Conservation (phyloP, 176 grass and related monocot genomes). For the Hsuehochloa calcarea region DNA sequence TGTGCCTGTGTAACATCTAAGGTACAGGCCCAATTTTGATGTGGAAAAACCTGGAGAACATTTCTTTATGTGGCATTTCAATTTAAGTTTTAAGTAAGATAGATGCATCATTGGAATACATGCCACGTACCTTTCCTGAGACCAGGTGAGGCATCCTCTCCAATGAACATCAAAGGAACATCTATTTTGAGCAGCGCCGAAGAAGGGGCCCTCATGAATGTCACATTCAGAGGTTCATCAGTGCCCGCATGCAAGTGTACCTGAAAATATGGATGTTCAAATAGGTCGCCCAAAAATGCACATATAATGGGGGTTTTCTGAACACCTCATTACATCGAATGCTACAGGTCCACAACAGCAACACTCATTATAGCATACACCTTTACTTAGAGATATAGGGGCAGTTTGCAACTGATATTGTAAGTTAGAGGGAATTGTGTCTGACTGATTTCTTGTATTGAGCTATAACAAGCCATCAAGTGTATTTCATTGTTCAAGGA, state of each 20-base stretch:
- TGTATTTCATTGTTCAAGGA: background rate
- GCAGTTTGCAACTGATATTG: background rate
- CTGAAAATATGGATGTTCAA: conserved; percentile 35
- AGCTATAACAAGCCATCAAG: background rate
- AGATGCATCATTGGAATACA: background rate
- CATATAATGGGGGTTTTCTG: background rate
- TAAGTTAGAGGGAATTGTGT: background rate
- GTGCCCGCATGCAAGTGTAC: conserved; percentile 76
- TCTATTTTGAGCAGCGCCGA: conserved; percentile 89
- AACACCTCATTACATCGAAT: background rate
- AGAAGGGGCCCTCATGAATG: conserved; percentile 90
- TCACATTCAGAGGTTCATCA: conserved; percentile 87
- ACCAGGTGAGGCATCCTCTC: conserved; percentile 93
- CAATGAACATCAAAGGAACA: conserved; percentile 88
- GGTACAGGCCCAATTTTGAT: background rate
- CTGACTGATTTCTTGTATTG: background rate
- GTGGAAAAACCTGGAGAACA: background rate
- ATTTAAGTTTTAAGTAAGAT: background rate
- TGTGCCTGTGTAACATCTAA: background rate
- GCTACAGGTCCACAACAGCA: background rate
- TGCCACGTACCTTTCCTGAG: conserved; percentile 67
- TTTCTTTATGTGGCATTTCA: background rate
- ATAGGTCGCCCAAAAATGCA: background rate
- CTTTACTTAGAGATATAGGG: background rate
- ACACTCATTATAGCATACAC: background rate